These are phyloP conservation scores for Articulospora tetracladia DNA, from an alignment of 495 filamentous ascomycete species.

Conservation along the genomic window DNA sequence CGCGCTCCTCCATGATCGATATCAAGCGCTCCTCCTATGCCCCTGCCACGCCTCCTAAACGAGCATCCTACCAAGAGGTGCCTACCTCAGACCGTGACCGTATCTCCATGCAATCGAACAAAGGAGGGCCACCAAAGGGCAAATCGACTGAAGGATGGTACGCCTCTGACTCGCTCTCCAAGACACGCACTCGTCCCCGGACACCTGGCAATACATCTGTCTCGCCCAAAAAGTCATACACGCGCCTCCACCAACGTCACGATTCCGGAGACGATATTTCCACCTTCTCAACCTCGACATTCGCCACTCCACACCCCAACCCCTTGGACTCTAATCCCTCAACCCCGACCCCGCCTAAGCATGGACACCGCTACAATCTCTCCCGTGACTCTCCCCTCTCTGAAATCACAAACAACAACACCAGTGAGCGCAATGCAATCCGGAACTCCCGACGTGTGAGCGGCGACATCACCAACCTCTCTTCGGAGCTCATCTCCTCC, in stretches of 20 bases:
- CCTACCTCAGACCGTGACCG: constrained; percentile 14
- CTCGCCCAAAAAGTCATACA: constrained; percentile 43
- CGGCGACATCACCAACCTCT: constrained; percentile 30
- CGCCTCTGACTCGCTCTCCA: constrained; percentile 45
- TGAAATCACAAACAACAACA: constrained; percentile 36
- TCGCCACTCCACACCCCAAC: neutral
- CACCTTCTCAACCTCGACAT: constrained; percentile 17
- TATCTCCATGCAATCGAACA: neutral
- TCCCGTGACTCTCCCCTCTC: constrained; percentile 33
- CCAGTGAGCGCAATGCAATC: constrained; percentile 12
- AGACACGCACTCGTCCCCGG: constrained; percentile 41
- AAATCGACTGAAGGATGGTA: constrained; percentile 40
- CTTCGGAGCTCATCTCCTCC: constrained; percentile 1
- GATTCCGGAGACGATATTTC: constrained; percentile 37
- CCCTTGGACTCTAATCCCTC: neutral
- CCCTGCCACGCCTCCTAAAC: constrained; percentile 26
- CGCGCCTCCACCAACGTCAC: constrained; percentile 40
- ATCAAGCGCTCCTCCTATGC: constrained; percentile 39
- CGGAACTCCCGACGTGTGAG: constrained; percentile 1
- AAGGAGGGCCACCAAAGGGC: neutral
- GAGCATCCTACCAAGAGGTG: constrained; percentile 30
- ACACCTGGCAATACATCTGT: constrained; percentile 23
- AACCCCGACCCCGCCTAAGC: neutral
- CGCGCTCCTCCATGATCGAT: constrained; percentile 39
- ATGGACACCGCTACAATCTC: constrained; percentile 8